phyloP scores from a whole-genome alignment of 2,329 filamentous ascomycete species.

The Lomentospora prolificans region DNA sequence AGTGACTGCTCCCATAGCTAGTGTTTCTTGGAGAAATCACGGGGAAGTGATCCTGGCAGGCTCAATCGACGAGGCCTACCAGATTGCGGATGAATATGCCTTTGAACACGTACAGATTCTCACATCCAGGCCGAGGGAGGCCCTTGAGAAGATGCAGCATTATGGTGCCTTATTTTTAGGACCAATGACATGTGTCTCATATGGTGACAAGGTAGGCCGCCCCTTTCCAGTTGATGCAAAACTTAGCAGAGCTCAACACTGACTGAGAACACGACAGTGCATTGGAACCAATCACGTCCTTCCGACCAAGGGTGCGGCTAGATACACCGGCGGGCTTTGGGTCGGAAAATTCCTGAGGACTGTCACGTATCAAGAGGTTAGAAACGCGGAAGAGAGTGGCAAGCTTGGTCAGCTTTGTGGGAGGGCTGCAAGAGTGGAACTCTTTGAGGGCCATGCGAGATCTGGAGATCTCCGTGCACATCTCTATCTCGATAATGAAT shows the following conservation, averaged over 20 bases:
- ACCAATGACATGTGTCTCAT: conserved; percentile 41
- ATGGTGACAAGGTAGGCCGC: conserved; percentile 37
- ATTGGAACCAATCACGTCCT: conserved; percentile 47
- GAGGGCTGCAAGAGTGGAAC: conserved; percentile 36
- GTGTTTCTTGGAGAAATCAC: conserved; percentile 31
- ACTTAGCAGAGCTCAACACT: neutral
- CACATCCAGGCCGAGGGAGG: conserved; percentile 33
- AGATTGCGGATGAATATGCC: conserved; percentile 35
- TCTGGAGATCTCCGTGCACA: conserved; percentile 38
- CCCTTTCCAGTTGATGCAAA: neutral
- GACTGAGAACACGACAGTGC: conserved; percentile 21
- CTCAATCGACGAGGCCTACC: conserved; percentile 26
- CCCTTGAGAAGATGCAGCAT: conserved; percentile 38
- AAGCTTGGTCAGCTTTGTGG: conserved; percentile 38
- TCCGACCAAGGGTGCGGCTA: conserved; percentile 34
- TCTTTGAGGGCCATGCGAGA: conserved; percentile 42
- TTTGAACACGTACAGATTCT: conserved; percentile 43
- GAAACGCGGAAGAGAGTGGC: conserved; percentile 30
- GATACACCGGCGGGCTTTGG: conserved; percentile 43
- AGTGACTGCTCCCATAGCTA: conserved; percentile 31
- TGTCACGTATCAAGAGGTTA: conserved; percentile 43
- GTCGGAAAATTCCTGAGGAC: conserved; percentile 44
- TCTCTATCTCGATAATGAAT: conserved; percentile 28
- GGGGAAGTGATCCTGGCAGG: conserved; percentile 36
- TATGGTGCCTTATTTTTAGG: conserved; percentile 42